Evolutionary conservation across 805 yeast species (phyloP), one percentile per base, ranked within the genome.

Genomic region (Saturnispora sanitii): DNA sequence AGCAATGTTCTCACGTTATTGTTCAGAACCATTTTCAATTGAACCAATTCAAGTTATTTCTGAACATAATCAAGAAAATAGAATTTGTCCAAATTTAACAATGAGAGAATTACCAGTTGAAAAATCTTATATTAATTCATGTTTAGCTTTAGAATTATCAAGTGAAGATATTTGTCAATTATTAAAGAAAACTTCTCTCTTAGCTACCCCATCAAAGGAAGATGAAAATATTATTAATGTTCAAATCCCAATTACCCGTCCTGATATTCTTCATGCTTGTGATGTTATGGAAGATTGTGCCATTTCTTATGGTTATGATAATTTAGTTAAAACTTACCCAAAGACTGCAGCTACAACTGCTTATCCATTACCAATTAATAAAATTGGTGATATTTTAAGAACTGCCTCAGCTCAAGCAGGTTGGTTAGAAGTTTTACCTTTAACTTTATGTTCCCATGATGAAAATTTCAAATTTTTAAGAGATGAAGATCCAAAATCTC

Each of bases 261-360:
- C 97, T 9, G 99, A 92, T 64, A 75, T 92, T 47, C 71, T 92
- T 55, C 99, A 92, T 64, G 94, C 86, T 60, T 90, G 97, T 71
- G 99, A 92, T 65, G 80, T 92, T 50, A 84, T 92, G 94, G 99
- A 92, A 65, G 99, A 92, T 62, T 95, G 90, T 37, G 98, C 96
- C 36, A 82, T 92, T 57, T 94, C 86, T 23, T 92, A 86, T 58
- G 99, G 98, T 43, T 92, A 82, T 71, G 82, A 88, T 66, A 86
- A 84, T 59, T 71, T 92, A 56, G 74, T 73, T 48, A 85, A 80
- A 65, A 78, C 92, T 38, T 74, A 74, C 49, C 85, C 92, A 56
- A 73, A 86, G 49, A 71, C 85, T 25, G 79, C 79, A 43, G 75
- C 95, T 8, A 76, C 82, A 48, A 80, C 85, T 47, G 95, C 94